Conservation (phyloP, 371 early-diverging fungal species). For the Nosema muscidifuracis region DNA sequence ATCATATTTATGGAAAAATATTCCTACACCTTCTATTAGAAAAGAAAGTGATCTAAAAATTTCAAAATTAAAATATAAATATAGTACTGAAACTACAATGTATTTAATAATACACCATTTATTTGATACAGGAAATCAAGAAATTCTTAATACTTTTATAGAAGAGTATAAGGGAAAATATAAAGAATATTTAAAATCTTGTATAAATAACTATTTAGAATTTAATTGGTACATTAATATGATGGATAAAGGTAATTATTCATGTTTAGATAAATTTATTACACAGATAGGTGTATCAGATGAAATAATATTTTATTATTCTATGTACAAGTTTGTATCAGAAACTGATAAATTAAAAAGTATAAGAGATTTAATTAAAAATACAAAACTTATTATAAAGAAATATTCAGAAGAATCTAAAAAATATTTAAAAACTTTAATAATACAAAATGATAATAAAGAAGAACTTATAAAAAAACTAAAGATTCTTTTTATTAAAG, state of each 20-base stretch:
- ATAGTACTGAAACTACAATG: background rate
- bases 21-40: background rate
- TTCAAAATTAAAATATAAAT: background rate
- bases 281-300: background rate
- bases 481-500: background rate
- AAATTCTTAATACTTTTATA: background rate
- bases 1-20: background rate
- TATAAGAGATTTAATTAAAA: background rate
- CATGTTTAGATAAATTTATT: background rate
- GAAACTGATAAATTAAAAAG: background rate
- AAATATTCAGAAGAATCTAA: background rate
- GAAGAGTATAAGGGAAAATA: background rate
- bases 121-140: background rate
- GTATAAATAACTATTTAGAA: constrained; percentile 2
- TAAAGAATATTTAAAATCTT: background rate
- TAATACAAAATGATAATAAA: background rate
- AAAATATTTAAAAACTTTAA: background rate
- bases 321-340: background rate
- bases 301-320: background rate
- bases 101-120: background rate
- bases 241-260: background rate
- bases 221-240: background rate
- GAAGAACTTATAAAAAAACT: background rate
- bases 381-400: background rate
- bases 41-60: background rate